These are phyloP conservation scores for Yamadazyma paraphyllophila DNA, from an alignment of 805 yeast genomes.

Conservation along the genomic window DNA sequence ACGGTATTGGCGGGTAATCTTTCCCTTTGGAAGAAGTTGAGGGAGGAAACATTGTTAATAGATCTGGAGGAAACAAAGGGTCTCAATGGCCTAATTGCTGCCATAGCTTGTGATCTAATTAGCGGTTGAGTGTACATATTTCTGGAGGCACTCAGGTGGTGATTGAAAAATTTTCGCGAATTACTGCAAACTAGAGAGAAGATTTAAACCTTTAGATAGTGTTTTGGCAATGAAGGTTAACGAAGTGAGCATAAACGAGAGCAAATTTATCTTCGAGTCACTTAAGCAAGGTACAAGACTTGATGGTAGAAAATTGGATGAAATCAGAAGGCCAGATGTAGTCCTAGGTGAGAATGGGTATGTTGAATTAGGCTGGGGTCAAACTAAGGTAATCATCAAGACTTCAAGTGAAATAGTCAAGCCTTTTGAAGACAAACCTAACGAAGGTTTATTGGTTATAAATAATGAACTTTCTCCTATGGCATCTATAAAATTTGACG, in stretches of 20 bases:
- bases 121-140: neutral
- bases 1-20: constrained; percentile 73
- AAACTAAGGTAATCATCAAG: constrained; percentile 65
- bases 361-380: constrained; percentile 75
- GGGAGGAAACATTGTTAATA: constrained; percentile 8
- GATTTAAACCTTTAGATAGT: neutral
- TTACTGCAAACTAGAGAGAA: constrained; percentile 2
- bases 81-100: neutral
- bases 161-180: constrained; percentile 7
- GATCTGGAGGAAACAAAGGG: neutral
- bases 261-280: constrained; percentile 57
- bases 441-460: constrained; percentile 85
- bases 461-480: constrained; percentile 85
- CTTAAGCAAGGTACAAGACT: constrained; percentile 60
- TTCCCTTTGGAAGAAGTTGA: constrained; percentile 60
- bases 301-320: constrained; percentile 66
- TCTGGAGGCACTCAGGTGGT: neutral
- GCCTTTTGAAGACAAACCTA: constrained; percentile 90
- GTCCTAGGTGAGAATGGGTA: constrained; percentile 53
- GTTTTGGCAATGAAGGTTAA: constrained; percentile 5
- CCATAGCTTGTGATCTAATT: neutral
- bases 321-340: constrained; percentile 62
- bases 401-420: constrained; percentile 72
- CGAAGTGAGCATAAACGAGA: constrained; percentile 27
- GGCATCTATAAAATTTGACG: constrained; percentile 85